A percentile compares a stretch with the other conserved stretches of the same genome.
These are phyloP conservation scores for Lichtheimia corymbifera DNA, from an alignment of 371 early-diverging fungal genomes.

Conservation along the genomic window DNA sequence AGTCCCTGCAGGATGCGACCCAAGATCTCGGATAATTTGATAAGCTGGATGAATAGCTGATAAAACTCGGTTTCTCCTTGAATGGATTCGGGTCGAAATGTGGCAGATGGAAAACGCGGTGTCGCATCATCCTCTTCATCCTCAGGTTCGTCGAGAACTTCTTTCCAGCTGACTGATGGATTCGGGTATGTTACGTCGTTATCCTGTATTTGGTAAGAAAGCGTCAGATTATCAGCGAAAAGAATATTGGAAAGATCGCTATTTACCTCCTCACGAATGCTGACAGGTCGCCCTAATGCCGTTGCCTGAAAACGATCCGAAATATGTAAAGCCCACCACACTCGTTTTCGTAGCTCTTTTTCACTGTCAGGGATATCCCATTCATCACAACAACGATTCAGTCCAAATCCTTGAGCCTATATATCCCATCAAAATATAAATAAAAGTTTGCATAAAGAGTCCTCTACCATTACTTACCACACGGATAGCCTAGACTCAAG, in stretches of 20 bases:
- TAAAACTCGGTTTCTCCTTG: slow-evolving; percentile 31
- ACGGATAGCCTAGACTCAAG: no score
- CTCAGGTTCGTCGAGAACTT: slow-evolving; percentile 40
- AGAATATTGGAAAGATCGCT: neutral
- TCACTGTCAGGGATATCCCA: slow-evolving; percentile 50
- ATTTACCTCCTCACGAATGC: slow-evolving; percentile 44
- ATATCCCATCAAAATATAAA: no score
- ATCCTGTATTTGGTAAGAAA: slow-evolving; percentile 20
- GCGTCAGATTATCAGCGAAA: neutral
- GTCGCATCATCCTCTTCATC: slow-evolving; percentile 14
- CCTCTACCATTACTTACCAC: no score
- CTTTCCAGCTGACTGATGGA: slow-evolving; percentile 36
- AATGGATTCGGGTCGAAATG: slow-evolving; percentile 23
- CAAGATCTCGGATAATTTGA: slow-evolving; percentile 48
- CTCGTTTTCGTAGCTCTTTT: slow-evolving; percentile 44
- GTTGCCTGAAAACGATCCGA: slow-evolving; percentile 49
- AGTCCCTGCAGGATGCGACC: slow-evolving; percentile 48
- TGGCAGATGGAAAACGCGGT: slow-evolving; percentile 44
- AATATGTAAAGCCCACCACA: slow-evolving; percentile 49
- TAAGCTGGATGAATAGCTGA: slow-evolving; percentile 43
- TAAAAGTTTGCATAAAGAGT: no score
- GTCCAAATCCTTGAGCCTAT: slow-evolving; percentile 43
- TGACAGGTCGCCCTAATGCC: slow-evolving; percentile 43
- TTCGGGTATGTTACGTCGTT: slow-evolving; percentile 46
- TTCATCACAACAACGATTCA: slow-evolving; percentile 43